Evolutionary conservation across 805 yeast species (phyloP), one percentile per base, ranked within the genome.

Genomic region (Wickerhamomyces chambardii): DNA sequence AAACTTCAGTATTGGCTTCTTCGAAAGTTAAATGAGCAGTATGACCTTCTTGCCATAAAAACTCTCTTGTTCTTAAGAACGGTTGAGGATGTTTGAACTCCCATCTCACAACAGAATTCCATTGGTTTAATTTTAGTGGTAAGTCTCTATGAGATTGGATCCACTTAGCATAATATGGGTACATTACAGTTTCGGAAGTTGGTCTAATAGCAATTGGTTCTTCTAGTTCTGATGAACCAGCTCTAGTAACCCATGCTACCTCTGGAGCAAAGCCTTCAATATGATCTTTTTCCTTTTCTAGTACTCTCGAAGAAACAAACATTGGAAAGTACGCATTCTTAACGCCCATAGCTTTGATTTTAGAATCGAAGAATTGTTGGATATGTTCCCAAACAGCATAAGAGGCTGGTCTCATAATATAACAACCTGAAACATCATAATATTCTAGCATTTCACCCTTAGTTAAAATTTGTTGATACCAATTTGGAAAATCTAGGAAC

Each of bases 41-140:
- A 69, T 92, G 99, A 51, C 99, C 99, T 68, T 92, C 99, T 68
- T 92, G 99, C 99, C 99, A 92, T 62, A 92, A 71, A 67, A 92
- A 92, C 66, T 92, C 99, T 68, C 99, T 83, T 12, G 98, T 94
- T 75, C 99, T 84, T 58, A 92, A 68, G 64, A 92, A 92, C 34
- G 99, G 99, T 68, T 92, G 99, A 39, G 99, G 99, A 63, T 92
- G 97, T 71, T 92, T 92, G 69, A 92, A 92, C 67, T 92, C 99
- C 99, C 98, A 92, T 71, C 99, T 83, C 34, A 92, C 99, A 31
- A 92, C 99, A 15, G 97, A 89, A 69, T 94, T 94, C 99, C 99
- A 92, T 68, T 92, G 99, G 70, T 92, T 92, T 56, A 92, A 74
- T 55, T 84, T 84, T 64, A 92, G 71, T 42, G 99, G 99, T 58